Percentiles rank a stretch among this genome's conserved stretches.
Conservation (phyloP, 305 asterid species). For the Ajuga reptans region DNA sequence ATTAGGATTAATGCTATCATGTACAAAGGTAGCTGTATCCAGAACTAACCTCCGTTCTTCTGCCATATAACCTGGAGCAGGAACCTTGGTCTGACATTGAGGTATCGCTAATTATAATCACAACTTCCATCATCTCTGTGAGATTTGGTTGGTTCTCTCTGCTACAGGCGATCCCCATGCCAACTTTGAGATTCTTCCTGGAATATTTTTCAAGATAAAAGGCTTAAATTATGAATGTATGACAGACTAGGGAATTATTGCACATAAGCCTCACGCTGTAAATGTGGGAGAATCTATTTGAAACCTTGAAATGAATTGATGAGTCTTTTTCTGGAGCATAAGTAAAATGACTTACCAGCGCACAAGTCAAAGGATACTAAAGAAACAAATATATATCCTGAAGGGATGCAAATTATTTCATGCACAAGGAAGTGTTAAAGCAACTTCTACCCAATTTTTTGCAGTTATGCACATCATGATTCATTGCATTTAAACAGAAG, state of each 20-base stretch:
- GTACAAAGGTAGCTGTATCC: background rate
- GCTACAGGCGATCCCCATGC: constrained; percentile 55
- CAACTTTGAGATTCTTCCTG: constrained; percentile 69
- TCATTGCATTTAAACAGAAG: constrained; percentile 12
- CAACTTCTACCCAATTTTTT: background rate
- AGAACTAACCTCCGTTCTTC: constrained; percentile 64
- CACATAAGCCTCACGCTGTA: background rate
- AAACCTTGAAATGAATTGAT: background rate
- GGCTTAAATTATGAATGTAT: background rate
- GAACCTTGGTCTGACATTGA: constrained; percentile 38
- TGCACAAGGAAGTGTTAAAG: background rate
- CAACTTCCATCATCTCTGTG: constrained; percentile 59
- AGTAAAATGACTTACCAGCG: background rate
- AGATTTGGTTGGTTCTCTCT: constrained; percentile 35
- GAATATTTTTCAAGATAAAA: constrained; percentile 22
- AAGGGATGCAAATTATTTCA: background rate
- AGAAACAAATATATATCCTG: constrained; percentile 3
- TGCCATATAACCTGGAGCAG: constrained; percentile 42
- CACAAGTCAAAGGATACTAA: background rate
- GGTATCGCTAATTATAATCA: constrained; percentile 49
- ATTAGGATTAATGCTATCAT: background rate
- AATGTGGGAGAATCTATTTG: constrained; percentile 1
- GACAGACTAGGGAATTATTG: constrained; percentile 4
- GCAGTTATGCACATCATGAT: background rate
- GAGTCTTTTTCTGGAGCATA: background rate